Base-by-base conservation (phyloP, 1,284 basidiomycete species). In the Ceratobasidium sp. region DNA sequence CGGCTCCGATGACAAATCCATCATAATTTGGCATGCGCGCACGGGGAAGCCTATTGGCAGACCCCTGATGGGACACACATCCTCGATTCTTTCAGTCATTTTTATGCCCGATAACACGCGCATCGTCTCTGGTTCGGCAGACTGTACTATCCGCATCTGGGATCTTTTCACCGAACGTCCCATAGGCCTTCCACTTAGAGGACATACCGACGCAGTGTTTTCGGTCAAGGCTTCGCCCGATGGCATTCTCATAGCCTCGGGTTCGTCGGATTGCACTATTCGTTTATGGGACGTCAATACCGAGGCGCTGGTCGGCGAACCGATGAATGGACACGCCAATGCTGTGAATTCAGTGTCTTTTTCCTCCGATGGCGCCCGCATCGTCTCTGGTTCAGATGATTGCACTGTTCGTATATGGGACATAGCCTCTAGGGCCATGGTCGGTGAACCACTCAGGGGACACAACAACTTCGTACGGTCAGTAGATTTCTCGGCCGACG, bases 81-180 rank as follows among this genome's bases (percentile, higher is more conserved):
- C 29, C n/a, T 3, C 27, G 5, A 33, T 64, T 8, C 5, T 3
- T 11, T 19, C 33, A n/a, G 31, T 64, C 27, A 9, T n/a, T 5
- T 64, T 44, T 33, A 36, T 36, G 14, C 62, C 62, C 19, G 62
- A 64, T 64, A 29, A 36, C 24, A 27, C 9, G 19, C 31, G 14
- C 4, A 45, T 64, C 41, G 62, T 45, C 27, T 64, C 62, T 29
- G 62, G 62, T 33, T 64, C 62, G 62, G 62, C 29, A 51, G 62
- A 64, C 22, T 9, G 45, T 15, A 64, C 44, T 24, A 45, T 64
- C 8, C 19, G 62, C 15, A n/a, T 64, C 19, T 64, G 62, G 62
- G 27, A 45, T 47, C n/a, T 36, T 22, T 17, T 19, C 3, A 57
- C 66, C 6, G 53, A 24, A 15, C 17, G 31, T 2, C 9, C n/a